These are phyloP conservation scores for Cladosporium halotolerans DNA, from an alignment of 2,329 filamentous ascomycete species.

Conservation along the genomic window DNA sequence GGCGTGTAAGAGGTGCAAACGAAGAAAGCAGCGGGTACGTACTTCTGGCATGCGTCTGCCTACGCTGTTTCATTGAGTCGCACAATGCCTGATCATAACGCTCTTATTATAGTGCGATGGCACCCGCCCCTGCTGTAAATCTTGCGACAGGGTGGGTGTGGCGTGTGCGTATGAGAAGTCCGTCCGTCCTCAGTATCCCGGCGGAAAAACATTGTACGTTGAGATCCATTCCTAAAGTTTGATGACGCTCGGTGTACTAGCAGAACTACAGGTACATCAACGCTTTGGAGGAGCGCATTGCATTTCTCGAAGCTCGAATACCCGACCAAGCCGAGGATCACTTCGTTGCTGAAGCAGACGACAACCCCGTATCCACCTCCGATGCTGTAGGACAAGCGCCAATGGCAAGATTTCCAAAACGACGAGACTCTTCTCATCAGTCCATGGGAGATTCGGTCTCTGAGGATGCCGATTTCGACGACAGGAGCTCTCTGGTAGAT, in stretches of 20 bases:
- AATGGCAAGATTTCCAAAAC: background rate
- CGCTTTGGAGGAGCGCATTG: constrained; percentile 9
- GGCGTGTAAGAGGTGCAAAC: constrained; percentile 10
- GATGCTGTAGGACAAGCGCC: background rate
- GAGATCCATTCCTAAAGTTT: background rate
- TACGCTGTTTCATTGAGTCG: background rate
- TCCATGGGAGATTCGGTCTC: background rate
- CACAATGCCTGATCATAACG: background rate
- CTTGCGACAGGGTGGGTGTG: constrained; percentile 3
- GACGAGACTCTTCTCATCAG: background rate
- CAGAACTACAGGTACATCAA: constrained; percentile 1
- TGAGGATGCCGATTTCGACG: background rate
- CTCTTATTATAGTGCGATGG: constrained; percentile 9
- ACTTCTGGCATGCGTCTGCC: background rate
- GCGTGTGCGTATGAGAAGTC: constrained; percentile 9
- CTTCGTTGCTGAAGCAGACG: background rate
- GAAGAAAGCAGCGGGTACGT: constrained; percentile 8
- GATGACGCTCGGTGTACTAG: background rate
- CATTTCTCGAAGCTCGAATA: constrained; percentile 8
- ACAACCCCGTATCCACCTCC: background rate
- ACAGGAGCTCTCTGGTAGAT: constrained; percentile 2
- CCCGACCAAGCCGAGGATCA: constrained; percentile 7
- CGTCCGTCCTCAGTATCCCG: constrained; percentile 8
- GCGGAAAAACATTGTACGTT: constrained; percentile 7
- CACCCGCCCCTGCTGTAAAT: constrained; percentile 5